Evolutionary conservation across 2,329 filamentous ascomycete species (phyloP).

Genomic region (Fusarium dimerum): DNA sequence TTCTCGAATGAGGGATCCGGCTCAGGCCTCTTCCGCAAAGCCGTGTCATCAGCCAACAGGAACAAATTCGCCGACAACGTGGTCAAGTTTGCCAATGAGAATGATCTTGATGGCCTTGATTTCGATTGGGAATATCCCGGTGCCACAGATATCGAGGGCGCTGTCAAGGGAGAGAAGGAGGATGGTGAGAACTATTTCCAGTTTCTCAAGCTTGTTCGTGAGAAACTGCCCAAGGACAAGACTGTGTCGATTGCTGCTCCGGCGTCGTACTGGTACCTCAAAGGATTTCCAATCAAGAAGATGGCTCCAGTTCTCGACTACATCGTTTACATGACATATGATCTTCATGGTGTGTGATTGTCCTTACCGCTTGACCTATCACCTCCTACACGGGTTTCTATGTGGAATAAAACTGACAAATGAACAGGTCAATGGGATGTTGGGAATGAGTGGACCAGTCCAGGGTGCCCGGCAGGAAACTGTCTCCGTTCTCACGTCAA

Average conservation of each 20-base stretch:
- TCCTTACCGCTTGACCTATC: too few species aligned
- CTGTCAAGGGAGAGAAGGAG: too few species aligned
- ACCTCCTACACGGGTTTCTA: too few species aligned
- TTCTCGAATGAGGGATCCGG: constrained; percentile 16
- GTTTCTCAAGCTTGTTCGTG: too few species aligned
- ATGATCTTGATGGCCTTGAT: constrained; percentile 41
- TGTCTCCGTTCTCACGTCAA: constrained; percentile 40
- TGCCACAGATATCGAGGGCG: too few species aligned
- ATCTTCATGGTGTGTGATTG: too few species aligned
- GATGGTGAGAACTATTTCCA: too few species aligned
- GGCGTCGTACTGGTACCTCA: constrained; percentile 37
- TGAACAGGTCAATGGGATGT: constrained; percentile 31
- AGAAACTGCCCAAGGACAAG: constrained; percentile 14
- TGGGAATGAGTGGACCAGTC: constrained; percentile 27
- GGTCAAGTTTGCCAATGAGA: constrained; percentile 38
- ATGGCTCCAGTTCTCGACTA: constrained; percentile 33
- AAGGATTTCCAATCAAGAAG: constrained; percentile 29
- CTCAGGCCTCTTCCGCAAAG: constrained; percentile 20
- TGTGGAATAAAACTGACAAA: too few species aligned
- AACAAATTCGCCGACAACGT: constrained; percentile 34
- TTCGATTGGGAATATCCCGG: constrained; percentile 45
- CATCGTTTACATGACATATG: constrained; percentile 39
- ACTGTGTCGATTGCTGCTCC: constrained; percentile 34
- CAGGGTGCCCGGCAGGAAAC: constrained; percentile 32
- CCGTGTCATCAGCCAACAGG: constrained; percentile 30